Evolutionary conservation across 2,329 filamentous ascomycete species (phyloP).

Genomic region (Botrytis byssoidea): DNA sequence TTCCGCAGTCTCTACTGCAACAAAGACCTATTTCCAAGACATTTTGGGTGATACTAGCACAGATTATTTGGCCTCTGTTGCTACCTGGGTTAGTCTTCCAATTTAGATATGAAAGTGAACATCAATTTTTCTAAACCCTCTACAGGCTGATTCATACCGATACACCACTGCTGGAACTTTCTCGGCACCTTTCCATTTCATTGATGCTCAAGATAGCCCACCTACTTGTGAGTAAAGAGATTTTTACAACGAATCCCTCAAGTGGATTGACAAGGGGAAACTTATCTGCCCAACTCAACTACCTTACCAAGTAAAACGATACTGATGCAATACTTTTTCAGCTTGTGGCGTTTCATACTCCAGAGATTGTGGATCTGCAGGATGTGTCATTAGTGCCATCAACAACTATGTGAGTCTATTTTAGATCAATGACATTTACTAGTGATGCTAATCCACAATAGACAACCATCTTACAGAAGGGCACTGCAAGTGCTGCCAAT

Average conservation of each 20-base stretch:
- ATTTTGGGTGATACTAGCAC: constrained; percentile 54
- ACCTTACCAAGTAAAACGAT: not conserved
- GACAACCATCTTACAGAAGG: constrained; percentile 29
- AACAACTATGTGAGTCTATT: constrained; percentile 32
- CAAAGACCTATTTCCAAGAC: constrained; percentile 56
- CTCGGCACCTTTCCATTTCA: constrained; percentile 64
- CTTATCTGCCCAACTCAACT: not conserved
- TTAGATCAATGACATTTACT: not conserved
- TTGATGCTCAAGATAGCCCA: constrained; percentile 64
- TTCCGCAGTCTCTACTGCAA: constrained; percentile 49
- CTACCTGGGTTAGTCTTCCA: constrained; percentile 50
- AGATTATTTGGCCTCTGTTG: constrained; percentile 61
- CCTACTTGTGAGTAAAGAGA: constrained; percentile 41
- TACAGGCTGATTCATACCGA: constrained; percentile 53
- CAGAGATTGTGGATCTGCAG: constrained; percentile 59
- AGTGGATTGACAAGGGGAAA: not conserved
- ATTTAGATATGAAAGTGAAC: not conserved
- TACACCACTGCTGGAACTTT: constrained; percentile 63
- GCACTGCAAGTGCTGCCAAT: constrained; percentile 46
- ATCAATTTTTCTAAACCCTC: not conserved
- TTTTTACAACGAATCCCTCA: not conserved
- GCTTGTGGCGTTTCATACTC: constrained; percentile 55
- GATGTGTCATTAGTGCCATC: constrained; percentile 55
- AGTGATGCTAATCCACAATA: constrained; percentile 17
- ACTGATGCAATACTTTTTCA: not conserved